phyloP scores from a whole-genome alignment of 495 filamentous ascomycete species.

The Haplographium delicatum region DNA sequence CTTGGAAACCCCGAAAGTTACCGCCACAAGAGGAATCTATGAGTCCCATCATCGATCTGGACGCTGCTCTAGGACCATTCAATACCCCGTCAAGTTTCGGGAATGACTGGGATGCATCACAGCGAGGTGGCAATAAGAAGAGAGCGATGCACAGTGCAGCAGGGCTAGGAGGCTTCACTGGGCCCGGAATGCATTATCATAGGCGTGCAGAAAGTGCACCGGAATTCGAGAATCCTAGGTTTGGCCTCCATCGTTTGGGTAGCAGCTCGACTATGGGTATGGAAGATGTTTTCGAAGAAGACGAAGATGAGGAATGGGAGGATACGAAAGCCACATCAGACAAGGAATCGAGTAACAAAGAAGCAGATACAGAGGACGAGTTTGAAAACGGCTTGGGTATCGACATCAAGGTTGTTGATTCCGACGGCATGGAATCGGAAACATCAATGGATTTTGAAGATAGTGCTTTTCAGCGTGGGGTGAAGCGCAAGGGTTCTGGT shows the following conservation, averaged over 20 bases:
- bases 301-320: conserved; percentile 65
- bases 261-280: conserved; percentile 69
- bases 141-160: conserved; percentile 89
- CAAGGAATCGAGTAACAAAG: conserved; percentile 33
- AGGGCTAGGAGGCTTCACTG: conserved; percentile 64
- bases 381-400: conserved; percentile 40
- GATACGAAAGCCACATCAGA: conserved; percentile 34
- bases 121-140: conserved; percentile 54
- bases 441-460: conserved; percentile 22
- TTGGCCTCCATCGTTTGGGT: conserved; percentile 52
- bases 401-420: conserved; percentile 43
- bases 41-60: conserved; percentile 85
- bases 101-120: conserved; percentile 51
- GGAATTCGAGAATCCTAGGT: conserved; percentile 64
- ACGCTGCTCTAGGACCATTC: conserved; percentile 92
- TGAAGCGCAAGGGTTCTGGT: conserved; percentile 37
- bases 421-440: conserved; percentile 25
- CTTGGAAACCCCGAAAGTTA: conserved; percentile 42
- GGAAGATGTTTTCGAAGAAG: conserved; percentile 93
- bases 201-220: conserved; percentile 90
- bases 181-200: conserved; percentile 85
- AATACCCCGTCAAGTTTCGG: conserved; percentile 61
- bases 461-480: conserved; percentile 1
- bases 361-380: conserved; percentile 26
- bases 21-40: conserved; percentile 49